Evolutionary conservation across 2,329 filamentous ascomycete genomes (phyloP).

Genomic region (Diplodia sapinea): DNA sequence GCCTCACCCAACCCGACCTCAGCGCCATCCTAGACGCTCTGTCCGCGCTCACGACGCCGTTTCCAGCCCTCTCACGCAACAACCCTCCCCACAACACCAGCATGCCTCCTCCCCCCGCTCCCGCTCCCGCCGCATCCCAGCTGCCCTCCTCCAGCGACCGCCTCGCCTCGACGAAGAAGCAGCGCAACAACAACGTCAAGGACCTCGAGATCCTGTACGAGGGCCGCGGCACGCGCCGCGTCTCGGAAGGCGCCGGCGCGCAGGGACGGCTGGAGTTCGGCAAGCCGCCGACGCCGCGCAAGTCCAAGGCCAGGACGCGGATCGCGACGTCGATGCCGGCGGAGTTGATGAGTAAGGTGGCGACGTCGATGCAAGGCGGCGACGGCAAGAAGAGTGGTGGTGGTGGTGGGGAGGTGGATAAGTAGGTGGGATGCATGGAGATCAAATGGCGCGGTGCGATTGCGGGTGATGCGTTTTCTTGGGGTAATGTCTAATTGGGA

Average conservation of each 20-base stretch:
- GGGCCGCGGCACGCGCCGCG: background rate
- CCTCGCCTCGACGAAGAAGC: background rate
- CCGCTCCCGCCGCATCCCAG: too few species aligned
- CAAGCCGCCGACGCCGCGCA: background rate
- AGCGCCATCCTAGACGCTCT: too few species aligned
- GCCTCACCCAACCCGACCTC: too few species aligned
- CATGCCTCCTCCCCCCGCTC: too few species aligned
- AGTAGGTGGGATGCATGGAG: too few species aligned
- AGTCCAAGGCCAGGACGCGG: background rate
- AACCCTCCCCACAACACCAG: too few species aligned
- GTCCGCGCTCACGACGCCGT: background rate
- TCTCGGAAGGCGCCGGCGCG: background rate
- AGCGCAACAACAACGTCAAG: background rate
- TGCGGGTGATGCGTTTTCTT: background rate
- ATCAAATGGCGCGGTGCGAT: too few species aligned
- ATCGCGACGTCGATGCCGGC: background rate
- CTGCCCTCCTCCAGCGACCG: too few species aligned
- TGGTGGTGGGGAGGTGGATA: too few species aligned
- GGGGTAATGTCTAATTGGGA: slow-evolving; percentile 1
- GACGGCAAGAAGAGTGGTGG: too few species aligned
- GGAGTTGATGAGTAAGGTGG: background rate
- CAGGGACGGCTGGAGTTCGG: background rate
- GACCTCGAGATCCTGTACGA: background rate
- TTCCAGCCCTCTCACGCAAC: too few species aligned
- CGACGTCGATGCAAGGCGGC: background rate